Evolutionary conservation across 805 yeast genomes (phyloP), one percentile per base, ranked within the genome.

Genomic region (Candida anglica): DNA sequence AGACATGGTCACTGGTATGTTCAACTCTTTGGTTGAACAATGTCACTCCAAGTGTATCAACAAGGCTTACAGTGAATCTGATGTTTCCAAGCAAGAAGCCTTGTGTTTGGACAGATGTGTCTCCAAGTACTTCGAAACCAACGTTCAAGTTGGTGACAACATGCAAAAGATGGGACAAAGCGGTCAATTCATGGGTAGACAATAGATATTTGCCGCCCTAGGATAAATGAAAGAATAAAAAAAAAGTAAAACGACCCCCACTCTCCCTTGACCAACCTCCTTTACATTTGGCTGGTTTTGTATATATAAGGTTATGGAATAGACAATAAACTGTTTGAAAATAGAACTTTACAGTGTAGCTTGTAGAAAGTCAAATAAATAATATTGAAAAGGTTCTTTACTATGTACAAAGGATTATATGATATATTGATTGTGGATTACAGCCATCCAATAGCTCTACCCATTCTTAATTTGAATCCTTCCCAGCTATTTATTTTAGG

Each of bases 1-100:
- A 47, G 98, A 91, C 61, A 83, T 93, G 80, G 96, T 91, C 49
- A 89, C 97, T 25, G 96, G 93, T 49, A 88, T 91, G 97, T 91
- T 91, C 78, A 91, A 91, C 77, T 75, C 81, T 52, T 71, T 89
- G 52, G 94, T 88, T 16, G 89, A 82, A 52, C 82, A 86, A 48
- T 89, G 98, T 60, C 93, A 89, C 63, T 61, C 67, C 47, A 89
- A 89, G 67, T 89, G 98, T 69, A 83, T 88, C 56, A 72, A 51
- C 53, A 69, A 66, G 43, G 50, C 66, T 33, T 89, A 88, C 66
- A 49, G 61, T 33, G 89, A 86, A 34, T 82, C 87, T 36, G 88
- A 80, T 16, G 69, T 89, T 42, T 74, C 71, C 64, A 86, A 84
- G 67, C 78, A 71, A 48, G 97, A 89, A 66, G 78, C 87, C 29